Evolutionary conservation across 257 asterid species (phyloP).

Genomic region (Solanum tarijense): DNA sequence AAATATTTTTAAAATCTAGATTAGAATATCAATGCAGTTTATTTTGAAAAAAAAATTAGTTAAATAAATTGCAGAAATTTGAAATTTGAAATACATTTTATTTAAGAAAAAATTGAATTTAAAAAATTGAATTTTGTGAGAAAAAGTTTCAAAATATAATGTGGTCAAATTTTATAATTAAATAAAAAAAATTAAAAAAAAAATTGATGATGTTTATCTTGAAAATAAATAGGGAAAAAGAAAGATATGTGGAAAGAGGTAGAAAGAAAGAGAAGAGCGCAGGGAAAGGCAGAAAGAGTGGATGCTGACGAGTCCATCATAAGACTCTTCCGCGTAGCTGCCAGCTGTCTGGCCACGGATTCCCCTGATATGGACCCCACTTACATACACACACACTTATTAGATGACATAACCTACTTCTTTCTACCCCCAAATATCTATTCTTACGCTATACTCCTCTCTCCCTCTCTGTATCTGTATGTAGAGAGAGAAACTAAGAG

Average conservation of each 20-base stretch:
- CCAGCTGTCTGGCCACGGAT: constrained; percentile 71
- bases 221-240: background rate
- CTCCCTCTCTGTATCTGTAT: background rate
- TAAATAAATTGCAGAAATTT: too few species aligned
- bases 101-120: too few species aligned
- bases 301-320: background rate
- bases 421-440: background rate
- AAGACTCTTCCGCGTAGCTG: constrained; percentile 34
- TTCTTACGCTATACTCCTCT: constrained; percentile 29
- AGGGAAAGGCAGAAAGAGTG: background rate
- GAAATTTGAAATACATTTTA: too few species aligned
- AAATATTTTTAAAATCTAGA: too few species aligned
- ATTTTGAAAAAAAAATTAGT: too few species aligned
- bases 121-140: too few species aligned
- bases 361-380: constrained; percentile 26
- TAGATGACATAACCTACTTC: background rate
- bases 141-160: too few species aligned
- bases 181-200: too few species aligned
- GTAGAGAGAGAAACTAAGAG: background rate
- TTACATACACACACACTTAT: background rate
- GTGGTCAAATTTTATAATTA: background rate
- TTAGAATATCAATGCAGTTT: too few species aligned
- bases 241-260: background rate
- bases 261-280: background rate
- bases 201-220: too few species aligned